Evolutionary conservation across 148 eudicot species (phyloP).

Genomic region (Amaranthus hypochondriacus): DNA sequence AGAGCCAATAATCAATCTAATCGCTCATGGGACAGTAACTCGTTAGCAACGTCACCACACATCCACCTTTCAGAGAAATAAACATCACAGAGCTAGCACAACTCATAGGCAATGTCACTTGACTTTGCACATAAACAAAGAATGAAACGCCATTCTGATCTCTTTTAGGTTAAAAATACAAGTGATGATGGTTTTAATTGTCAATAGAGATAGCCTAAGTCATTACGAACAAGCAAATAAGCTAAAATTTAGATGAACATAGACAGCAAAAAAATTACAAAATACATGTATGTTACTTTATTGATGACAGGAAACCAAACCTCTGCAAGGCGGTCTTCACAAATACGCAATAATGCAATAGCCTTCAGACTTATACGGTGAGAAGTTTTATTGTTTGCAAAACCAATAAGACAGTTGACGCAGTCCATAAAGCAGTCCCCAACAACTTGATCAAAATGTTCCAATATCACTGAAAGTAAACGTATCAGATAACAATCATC

Average conservation of each 20-base stretch:
- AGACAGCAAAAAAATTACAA: neutral
- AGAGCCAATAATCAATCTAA: too few relatives aligned
- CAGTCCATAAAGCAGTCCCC: conserved; percentile 99
- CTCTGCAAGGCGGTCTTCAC: conserved; percentile 99
- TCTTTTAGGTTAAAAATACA: neutral
- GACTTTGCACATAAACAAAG: neutral
- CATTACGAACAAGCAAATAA: neutral
- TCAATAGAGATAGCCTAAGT: neutral
- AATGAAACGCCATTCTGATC: neutral
- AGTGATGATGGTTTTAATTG: neutral
- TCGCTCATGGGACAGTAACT: neutral
- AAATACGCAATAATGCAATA: conserved; percentile 91
- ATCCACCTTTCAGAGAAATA: neutral
- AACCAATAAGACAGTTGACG: conserved; percentile 96
- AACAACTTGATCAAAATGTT: conserved; percentile 97
- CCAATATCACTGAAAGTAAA: conserved; percentile 73
- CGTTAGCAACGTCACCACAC: neutral
- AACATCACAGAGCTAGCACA: neutral
- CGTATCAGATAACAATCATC: conserved; percentile 16
- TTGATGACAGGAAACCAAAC: conserved; percentile 35
- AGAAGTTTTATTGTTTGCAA: conserved; percentile 94
- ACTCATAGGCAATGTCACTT: neutral
- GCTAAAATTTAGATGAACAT: neutral
- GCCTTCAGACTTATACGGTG: conserved; percentile 97
- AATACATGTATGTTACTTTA: neutral